Evolutionary conservation across 106 monocot species (phyloP), one percentile per base, ranked within the genome.

Genomic region (Apostasia ramifera): DNA sequence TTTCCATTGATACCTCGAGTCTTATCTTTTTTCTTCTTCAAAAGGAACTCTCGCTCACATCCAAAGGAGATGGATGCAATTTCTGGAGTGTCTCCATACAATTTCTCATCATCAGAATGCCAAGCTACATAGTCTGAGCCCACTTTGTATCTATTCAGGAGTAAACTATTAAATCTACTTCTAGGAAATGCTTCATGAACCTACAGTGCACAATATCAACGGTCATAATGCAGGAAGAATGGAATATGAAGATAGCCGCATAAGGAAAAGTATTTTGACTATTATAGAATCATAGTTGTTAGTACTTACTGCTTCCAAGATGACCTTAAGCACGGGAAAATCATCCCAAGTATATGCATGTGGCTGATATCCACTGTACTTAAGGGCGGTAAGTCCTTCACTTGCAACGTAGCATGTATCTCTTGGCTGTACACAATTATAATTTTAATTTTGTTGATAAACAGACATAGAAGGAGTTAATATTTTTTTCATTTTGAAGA

Each of bases 51-150:
- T 4, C 98, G 65, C 63, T 98, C 98, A 39, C 98, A 98, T 47
- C 98, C 98, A 77, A 98, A 78, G 4, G 98, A 90, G 39, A 98
- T 65, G 1, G 98, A 98, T 61, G 98, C 98, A 71, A 98, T 98
- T 69, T 93, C 83, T 40, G 98, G 98, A 65, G 87, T 80, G n/a
- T 77, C 81, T 43, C 98, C 98, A 76, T 98, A 98, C 14, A 93
- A 66, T 55, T 89, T 87, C 72, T 98, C 98, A 76, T 98, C 93
- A 66, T 98, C 98, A 59, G 98, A 79, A 76, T 98, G 98, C 98
- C 98, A 98, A 44, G 83, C 70, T 5, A 98, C 93, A 70, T 90
- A 93, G 53, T 98, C 93, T 66, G 87, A 78, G 6, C 93, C 93
- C 58, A 49, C 78, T 50, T 90, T 93, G 79, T 77, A 86, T 68